Base-by-base conservation (phyloP, 495 filamentous ascomycete genomes). In the Aspergillus campestris region DNA sequence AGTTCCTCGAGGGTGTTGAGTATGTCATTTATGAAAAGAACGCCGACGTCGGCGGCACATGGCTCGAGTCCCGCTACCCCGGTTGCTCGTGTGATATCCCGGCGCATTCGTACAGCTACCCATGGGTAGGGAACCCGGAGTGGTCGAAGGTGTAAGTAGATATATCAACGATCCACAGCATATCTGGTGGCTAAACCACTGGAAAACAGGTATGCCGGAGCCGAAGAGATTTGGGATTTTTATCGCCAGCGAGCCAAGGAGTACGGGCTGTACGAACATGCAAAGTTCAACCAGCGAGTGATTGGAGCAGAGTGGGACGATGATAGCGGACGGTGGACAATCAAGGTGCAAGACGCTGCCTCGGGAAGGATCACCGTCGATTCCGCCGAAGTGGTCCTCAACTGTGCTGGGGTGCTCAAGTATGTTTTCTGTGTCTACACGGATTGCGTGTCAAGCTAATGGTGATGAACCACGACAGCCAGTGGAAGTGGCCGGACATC, bases 11-110 rank as follows among this genome's bases (percentile, higher is more conserved):
- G 7, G 72, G 75, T 45, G 56, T 79, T 37, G 73, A 80, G 7
- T 60, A 78, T 31, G 61, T 70, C n/a, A 76, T 84, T 36, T 89
- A 85, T 60, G 84, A 89, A 56, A 87, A 87, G 73, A 88, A 87
- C 51, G 56, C 53, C 2, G 82, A 81, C 12, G 64, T 84, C 40
- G 77, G 80, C 3, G 81, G 82, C 1, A 81, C 80, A 0, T 86
- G 81, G 80, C 76, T 69, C 34, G 78, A 82, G 57, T 83, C 83
- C 43, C 64, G 66, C 36, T 83, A 85, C 56, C 76, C 78, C 2
- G 79, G 80, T 13, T 71, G 75, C 8, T 65, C 67, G 5, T 75
- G 71, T 46, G 57, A 66, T 52, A 42, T 56, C 28, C 65, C 65
- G 2, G 41, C 60, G 3, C 53, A 55, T 31, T 53, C 57, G 31